phyloP scores from a whole-genome alignment of 1,139 yeast species.

The Saccharomyces pastorianus region DNA sequence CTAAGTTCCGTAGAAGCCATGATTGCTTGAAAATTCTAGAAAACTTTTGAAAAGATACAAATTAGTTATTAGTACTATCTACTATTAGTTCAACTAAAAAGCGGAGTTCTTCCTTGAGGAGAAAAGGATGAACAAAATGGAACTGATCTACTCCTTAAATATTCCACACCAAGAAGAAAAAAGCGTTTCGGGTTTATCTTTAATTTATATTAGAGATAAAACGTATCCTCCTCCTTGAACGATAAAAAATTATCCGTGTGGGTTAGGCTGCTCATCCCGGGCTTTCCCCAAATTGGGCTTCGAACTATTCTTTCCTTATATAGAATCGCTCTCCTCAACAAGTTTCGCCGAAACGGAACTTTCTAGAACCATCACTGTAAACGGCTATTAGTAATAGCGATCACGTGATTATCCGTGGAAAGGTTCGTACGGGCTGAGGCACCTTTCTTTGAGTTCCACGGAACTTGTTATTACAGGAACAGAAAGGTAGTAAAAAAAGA shows the following conservation, averaged over 20 bases:
- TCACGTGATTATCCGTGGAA: not conserved
- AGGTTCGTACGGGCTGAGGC: not conserved
- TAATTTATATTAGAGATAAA: not conserved
- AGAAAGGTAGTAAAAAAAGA: not conserved
- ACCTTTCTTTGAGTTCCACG: not conserved
- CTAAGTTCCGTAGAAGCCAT: conserved; percentile 27
- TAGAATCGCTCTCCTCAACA: not conserved
- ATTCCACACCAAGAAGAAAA: not conserved
- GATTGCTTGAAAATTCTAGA: not conserved
- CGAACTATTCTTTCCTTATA: not conserved
- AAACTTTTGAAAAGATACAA: not conserved
- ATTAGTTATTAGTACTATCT: not conserved
- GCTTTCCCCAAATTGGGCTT: not conserved
- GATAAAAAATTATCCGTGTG: not conserved
- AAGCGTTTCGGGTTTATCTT: not conserved
- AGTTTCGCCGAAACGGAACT: not conserved
- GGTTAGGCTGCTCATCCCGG: not conserved
- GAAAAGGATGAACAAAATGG: not conserved
- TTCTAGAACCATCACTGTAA: not conserved
- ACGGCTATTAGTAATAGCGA: not conserved
- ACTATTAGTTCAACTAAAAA: not conserved
- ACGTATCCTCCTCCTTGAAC: not conserved
- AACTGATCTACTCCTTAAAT: not conserved
- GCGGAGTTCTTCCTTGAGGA: not conserved
- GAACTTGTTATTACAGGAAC: not conserved